Evolutionary conservation across 805 yeast species (phyloP), one percentile per base, ranked within the genome.

Genomic region (Candida namnaoensis): DNA sequence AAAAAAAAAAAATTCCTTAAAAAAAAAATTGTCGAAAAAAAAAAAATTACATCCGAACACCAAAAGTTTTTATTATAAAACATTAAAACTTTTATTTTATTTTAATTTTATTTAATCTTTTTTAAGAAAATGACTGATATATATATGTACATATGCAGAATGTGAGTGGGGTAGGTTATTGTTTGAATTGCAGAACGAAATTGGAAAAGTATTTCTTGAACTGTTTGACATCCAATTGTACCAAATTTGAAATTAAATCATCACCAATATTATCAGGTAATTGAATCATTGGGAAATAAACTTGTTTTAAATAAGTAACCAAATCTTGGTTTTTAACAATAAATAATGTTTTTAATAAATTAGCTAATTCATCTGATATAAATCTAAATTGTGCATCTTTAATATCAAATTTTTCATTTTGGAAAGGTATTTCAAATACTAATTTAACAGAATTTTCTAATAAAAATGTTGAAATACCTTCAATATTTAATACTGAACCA

Each of bases 351-450:
- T 78, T 82, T 56, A 90, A 74, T 23, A 88, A 64, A 36, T 76
- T 66, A 1, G 93, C 77, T 12, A 86, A 67, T 54, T 91, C 99
- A 48, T 78, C 76, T 2, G 88, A 80, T 34, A 85, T 71, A 44
- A 80, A 71, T 53, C 91, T 72, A 49, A 74, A 76, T 56, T 86
- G 90, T 5, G 95, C 95, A 58, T 88, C 96, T 48, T 78, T 76
- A 38, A 80, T 65, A 53, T 82, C 76, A 51, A 82, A 80, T 33
- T 70, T 72, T 30, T 73, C 72, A 32, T 80, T 74, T 50, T 82
- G 80, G 57, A 86, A 80, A n/a, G 95, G 87, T 38, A 88, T 66
- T 58, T 87, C 90, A 65, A 88, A 84, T 32, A 81, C 70, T 41
- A 86, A 64, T 39, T 81, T 73, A 4, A 88, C 72, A 26, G 78